Percentiles rank a stretch among this genome's conserved stretches.
Conservation (phyloP, 2,329 filamentous ascomycete species). For the Penicillium sp. region DNA sequence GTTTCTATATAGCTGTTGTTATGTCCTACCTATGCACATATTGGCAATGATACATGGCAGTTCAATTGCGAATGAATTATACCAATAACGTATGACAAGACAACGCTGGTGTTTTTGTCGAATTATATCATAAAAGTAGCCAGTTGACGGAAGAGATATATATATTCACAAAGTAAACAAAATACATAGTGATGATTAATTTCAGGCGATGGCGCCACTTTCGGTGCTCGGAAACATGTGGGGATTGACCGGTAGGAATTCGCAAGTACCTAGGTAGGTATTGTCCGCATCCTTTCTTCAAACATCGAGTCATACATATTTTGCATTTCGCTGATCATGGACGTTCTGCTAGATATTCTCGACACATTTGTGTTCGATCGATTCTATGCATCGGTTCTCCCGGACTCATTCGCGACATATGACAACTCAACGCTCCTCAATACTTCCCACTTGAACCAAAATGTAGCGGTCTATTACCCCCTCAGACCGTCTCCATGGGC, state of each 20-base stretch:
- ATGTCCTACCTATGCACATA: no score
- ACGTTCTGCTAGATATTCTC: constrained; percentile 73
- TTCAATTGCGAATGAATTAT: no score
- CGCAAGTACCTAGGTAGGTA: constrained; percentile 10
- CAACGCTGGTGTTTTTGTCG: no score
- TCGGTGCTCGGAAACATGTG: background rate
- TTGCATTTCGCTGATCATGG: constrained; percentile 54
- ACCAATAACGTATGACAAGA: no score
- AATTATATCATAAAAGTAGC: no score
- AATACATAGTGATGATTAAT: no score
- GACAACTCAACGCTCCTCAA: constrained; percentile 1
- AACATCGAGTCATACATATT: background rate
- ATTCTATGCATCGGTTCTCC: constrained; percentile 54
- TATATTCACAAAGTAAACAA: no score
- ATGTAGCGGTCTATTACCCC: constrained; percentile 25
- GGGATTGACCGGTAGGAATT: constrained; percentile 2
- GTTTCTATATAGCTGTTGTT: no score
- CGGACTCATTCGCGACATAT: constrained; percentile 4
- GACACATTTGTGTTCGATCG: constrained; percentile 74
- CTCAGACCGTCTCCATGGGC: constrained; percentile 26
- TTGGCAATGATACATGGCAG: no score
- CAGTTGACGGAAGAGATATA: no score
- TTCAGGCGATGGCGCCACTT: no score
- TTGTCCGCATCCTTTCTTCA: constrained; percentile 1
- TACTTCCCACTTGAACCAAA: constrained; percentile 17